Conservation (phyloP, 495 filamentous ascomycete genomes). For the Xylona heveae region DNA sequence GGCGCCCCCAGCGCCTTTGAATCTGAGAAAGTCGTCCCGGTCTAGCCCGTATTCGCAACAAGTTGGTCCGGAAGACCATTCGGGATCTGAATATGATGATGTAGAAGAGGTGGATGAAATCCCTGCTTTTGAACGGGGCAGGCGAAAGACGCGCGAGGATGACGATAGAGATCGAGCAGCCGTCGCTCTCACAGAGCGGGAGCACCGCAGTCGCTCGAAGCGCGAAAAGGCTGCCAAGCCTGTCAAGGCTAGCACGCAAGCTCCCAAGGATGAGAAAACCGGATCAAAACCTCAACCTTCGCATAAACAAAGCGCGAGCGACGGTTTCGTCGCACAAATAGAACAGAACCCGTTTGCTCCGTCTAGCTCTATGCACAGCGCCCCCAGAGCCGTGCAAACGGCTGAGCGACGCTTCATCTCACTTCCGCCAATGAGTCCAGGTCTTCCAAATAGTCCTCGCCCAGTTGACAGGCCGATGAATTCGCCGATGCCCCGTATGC, state of each 20-base stretch:
- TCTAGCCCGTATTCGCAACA: slow-evolving; percentile 22
- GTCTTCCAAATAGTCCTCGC: slow-evolving; percentile 71
- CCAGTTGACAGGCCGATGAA: slow-evolving; percentile 54
- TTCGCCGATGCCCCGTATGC: slow-evolving; percentile 47
- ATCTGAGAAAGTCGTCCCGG: slow-evolving; percentile 29
- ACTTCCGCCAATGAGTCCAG: slow-evolving; percentile 56
- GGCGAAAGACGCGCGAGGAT: slow-evolving; percentile 69
- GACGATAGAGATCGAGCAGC: slow-evolving; percentile 65
- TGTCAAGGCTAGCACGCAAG: too few species aligned
- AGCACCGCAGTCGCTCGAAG: slow-evolving; percentile 40
- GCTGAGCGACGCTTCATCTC: slow-evolving; percentile 11
- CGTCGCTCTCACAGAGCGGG: slow-evolving; percentile 36
- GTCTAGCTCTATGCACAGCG: too few species aligned
- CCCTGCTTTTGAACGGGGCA: slow-evolving; percentile 37
- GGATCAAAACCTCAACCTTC: too few species aligned
- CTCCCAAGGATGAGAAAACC: neutral
- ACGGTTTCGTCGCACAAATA: too few species aligned
- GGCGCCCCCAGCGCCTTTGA: slow-evolving; percentile 64
- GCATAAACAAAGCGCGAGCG: too few species aligned
- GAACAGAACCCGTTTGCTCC: too few species aligned
- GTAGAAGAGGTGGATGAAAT: slow-evolving; percentile 43
- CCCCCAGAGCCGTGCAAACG: too few species aligned
- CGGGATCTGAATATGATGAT: slow-evolving; percentile 72
- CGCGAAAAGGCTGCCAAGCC: slow-evolving; percentile 32
- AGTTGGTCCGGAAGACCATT: slow-evolving; percentile 33